Conservation (phyloP, 768 basidiomycete species). For the Gymnopilus junonius region DNA sequence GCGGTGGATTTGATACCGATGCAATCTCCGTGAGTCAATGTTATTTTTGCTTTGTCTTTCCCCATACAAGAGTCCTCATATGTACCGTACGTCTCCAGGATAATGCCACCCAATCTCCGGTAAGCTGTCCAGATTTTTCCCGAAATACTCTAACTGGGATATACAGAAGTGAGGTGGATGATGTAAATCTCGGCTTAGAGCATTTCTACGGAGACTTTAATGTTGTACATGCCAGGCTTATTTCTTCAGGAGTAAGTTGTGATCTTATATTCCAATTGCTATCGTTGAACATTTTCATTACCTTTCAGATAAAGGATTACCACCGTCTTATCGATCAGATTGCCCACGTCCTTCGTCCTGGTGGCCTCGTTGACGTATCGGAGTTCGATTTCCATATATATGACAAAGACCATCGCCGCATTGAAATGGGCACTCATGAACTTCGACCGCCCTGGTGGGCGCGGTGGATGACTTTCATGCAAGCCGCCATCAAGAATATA, state of each 20-base stretch:
- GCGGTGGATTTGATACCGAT: slow-evolving; percentile 84
- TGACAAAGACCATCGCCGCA: slow-evolving; percentile 48
- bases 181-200: slow-evolving; percentile 83
- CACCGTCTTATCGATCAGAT: slow-evolving; percentile 67
- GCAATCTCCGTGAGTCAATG: slow-evolving; percentile 62
- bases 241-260: slow-evolving; percentile 70
- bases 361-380: slow-evolving; percentile 65
- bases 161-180: slow-evolving; percentile 78
- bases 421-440: slow-evolving; percentile 46
- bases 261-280: slow-evolving; percentile 15
- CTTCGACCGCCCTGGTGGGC: slow-evolving; percentile 61
- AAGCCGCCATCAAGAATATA: slow-evolving; percentile 53
- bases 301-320: slow-evolving; percentile 69
- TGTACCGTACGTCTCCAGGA: slow-evolving; percentile 21
- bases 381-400: slow-evolving; percentile 77
- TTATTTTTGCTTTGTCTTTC: slow-evolving; percentile 1
- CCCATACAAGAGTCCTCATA: slow-evolving; percentile 5
- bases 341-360: slow-evolving; percentile 66
- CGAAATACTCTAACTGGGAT: slow-evolving; percentile 7
- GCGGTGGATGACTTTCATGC: slow-evolving; percentile 63
- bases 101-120: slow-evolving; percentile 78
- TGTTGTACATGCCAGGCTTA: slow-evolving; percentile 72
- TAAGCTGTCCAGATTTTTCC: slow-evolving; percentile 27
- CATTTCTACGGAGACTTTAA: slow-evolving; percentile 83
- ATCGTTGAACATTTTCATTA: slow-evolving; percentile 17